Evolutionary conservation across 2,329 filamentous ascomycete genomes (phyloP).

Genomic region (Paracorniculantispora psalliotae): DNA sequence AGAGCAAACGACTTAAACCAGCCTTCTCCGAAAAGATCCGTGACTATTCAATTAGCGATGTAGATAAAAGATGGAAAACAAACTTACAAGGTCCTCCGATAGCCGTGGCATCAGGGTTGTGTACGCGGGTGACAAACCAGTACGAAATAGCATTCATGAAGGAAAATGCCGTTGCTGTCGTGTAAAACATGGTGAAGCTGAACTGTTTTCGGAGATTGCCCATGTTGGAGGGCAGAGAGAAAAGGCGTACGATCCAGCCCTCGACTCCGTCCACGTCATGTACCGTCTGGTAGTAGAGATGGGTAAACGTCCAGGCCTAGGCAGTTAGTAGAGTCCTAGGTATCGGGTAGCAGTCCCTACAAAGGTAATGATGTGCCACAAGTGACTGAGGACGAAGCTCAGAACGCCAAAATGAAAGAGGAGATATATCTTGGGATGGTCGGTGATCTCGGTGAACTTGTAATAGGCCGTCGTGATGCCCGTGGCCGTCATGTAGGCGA

Average conservation of each 20-base stretch:
- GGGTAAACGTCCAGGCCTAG: conserved; percentile 48
- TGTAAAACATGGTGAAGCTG: conserved; percentile 48
- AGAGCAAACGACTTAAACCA: conserved; percentile 44
- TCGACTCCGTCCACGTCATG: conserved; percentile 33
- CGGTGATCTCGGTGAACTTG: conserved; percentile 38
- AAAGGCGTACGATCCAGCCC: conserved; percentile 31
- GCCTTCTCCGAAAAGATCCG: conserved; percentile 43
- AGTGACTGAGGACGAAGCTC: conserved; percentile 36
- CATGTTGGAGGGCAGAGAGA: conserved; percentile 43
- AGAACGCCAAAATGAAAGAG: conserved; percentile 47
- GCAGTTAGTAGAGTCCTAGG: not conserved
- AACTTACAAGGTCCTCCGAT: conserved; percentile 16
- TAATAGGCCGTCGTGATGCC: conserved; percentile 39
- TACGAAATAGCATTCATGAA: conserved; percentile 48
- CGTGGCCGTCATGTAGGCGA: conserved; percentile 39
- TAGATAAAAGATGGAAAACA: not conserved
- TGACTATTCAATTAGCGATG: conserved; percentile 30
- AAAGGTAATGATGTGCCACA: conserved; percentile 43
- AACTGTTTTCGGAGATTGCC: conserved; percentile 37
- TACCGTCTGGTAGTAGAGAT: conserved; percentile 42
- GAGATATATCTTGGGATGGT: conserved; percentile 36
- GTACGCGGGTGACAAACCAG: conserved; percentile 38
- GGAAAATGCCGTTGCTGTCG: conserved; percentile 38
- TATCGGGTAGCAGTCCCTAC: conserved; percentile 29
- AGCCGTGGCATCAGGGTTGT: conserved; percentile 20